These are phyloP conservation scores for Neurospora sp. DNA, from an alignment of 2,329 filamentous ascomycete genomes.

Conservation along the genomic window DNA sequence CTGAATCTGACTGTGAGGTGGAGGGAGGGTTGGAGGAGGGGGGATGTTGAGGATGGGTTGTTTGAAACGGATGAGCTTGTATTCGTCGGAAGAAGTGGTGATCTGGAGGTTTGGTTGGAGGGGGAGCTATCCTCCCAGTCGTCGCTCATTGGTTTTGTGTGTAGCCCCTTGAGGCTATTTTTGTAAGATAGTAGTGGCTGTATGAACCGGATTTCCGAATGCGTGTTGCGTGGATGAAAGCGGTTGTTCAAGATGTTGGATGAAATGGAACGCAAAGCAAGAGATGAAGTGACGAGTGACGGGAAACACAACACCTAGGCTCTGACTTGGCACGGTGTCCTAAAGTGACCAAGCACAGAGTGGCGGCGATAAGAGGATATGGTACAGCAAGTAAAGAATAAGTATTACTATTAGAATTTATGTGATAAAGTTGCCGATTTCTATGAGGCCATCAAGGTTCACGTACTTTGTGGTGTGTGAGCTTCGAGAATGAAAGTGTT, in stretches of 20 bases:
- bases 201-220: not conserved
- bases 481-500: not conserved
- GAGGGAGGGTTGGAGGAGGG: constrained; percentile 46
- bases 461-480: not conserved
- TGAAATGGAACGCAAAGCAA: not conserved
- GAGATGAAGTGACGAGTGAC: not conserved
- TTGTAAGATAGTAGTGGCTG: not conserved
- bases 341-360: not conserved
- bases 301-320: not conserved
- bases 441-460: not conserved
- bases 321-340: not conserved
- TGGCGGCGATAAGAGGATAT: not conserved
- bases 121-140: not conserved
- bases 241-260: not conserved
- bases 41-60: constrained; percentile 19
- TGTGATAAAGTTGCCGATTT: not conserved
- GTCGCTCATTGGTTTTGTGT: not conserved
- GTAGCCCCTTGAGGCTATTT: not conserved
- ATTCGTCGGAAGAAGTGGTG: not conserved
- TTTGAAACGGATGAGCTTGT: constrained; percentile 2
- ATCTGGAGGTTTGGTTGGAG: not conserved
- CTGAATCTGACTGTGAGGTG: constrained; percentile 87
- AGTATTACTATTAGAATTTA: not conserved
- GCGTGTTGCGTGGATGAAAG: not conserved
- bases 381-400: too few species aligned